A percentile compares a stretch with the other conserved stretches of the same genome.
These are phyloP conservation scores for Hibiscus tridactylites DNA, from an alignment of 345 rosid species.

Conservation along the genomic window DNA sequence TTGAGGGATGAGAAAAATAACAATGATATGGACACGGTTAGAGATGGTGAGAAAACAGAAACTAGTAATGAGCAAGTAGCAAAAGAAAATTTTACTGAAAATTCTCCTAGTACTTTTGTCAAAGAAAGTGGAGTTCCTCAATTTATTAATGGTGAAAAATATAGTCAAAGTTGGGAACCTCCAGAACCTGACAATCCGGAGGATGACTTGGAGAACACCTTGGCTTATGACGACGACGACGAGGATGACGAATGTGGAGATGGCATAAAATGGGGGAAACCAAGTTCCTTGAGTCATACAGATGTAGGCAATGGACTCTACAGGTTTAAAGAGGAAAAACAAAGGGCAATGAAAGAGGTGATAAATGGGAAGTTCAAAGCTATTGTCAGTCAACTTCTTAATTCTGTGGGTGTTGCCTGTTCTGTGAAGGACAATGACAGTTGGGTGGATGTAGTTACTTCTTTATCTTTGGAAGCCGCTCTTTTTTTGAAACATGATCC, in stretches of 20 bases:
- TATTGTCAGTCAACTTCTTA: conserved; percentile 53
- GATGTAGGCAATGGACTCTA: conserved; percentile 36
- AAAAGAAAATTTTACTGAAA: conserved; percentile 20
- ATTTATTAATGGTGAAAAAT: conserved; percentile 24
- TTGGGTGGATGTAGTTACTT: conserved; percentile 71
- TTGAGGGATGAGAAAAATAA: conserved; percentile 11
- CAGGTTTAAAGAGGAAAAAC: conserved; percentile 48
- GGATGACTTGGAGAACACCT: conserved; percentile 46
- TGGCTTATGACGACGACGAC: conserved; percentile 61
- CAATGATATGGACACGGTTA: conserved; percentile 21
- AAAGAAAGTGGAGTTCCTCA: conserved; percentile 23
- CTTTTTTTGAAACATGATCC: conserved; percentile 59
- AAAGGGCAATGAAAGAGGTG: conserved; percentile 51
- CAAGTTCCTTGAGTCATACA: conserved; percentile 43
- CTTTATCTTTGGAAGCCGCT: conserved; percentile 89
- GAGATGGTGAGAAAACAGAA: conserved; percentile 36
- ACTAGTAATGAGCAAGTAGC: conserved; percentile 21
- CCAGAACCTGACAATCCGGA: conserved; percentile 71
- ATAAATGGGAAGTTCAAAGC: conserved; percentile 63
- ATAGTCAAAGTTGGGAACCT: conserved; percentile 59
- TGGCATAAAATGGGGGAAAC: conserved; percentile 53
- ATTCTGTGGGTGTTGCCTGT: conserved; percentile 39
- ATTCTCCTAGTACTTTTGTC: conserved; percentile 18
- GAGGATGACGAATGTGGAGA: conserved; percentile 65
- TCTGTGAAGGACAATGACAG: conserved; percentile 31